phyloP scores from a whole-genome alignment of 179 eudicot genomes.

The Gypsophila paniculata region DNA sequence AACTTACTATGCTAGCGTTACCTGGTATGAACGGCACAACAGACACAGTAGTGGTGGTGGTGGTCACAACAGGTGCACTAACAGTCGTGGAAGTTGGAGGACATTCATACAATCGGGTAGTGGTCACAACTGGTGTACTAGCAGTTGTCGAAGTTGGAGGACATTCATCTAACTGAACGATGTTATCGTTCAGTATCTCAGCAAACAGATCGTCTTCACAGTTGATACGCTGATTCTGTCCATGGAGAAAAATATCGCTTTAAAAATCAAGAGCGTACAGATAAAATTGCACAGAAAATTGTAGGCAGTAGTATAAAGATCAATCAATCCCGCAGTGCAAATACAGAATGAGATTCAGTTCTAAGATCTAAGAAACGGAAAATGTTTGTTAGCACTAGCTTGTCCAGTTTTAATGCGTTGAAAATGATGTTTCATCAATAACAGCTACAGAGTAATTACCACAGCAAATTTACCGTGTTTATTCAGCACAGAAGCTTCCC shows the following conservation, averaged over 20 bases:
- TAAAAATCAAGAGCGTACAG: background rate
- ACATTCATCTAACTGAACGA: conserved; percentile 53
- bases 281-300: too few relatives aligned
- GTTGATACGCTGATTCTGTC: conserved; percentile 22
- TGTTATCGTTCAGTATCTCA: conserved; percentile 71
- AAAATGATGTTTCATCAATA: too few relatives aligned
- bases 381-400: too few relatives aligned
- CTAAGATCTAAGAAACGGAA: too few relatives aligned
- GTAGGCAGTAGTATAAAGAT: too few relatives aligned
- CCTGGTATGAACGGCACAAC: conserved; percentile 16
- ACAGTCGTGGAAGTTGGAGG: conserved; percentile 21
- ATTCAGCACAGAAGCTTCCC: too few relatives aligned
- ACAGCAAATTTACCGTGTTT: too few relatives aligned
- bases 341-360: too few relatives aligned
- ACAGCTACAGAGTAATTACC: too few relatives aligned
- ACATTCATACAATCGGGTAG: conserved; percentile 44
- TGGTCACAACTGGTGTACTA: background rate
- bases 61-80: background rate
- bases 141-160: conserved; percentile 22
- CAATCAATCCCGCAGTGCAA: too few relatives aligned
- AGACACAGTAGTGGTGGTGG: conserved; percentile 15
- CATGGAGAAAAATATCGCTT: conserved; percentile 1
- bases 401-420: too few relatives aligned
- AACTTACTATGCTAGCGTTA: conserved; percentile 3
- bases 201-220: conserved; percentile 53